These are phyloP conservation scores for Aspergillus ostianus DNA, from an alignment of 495 filamentous ascomycete species.

Conservation along the genomic window DNA sequence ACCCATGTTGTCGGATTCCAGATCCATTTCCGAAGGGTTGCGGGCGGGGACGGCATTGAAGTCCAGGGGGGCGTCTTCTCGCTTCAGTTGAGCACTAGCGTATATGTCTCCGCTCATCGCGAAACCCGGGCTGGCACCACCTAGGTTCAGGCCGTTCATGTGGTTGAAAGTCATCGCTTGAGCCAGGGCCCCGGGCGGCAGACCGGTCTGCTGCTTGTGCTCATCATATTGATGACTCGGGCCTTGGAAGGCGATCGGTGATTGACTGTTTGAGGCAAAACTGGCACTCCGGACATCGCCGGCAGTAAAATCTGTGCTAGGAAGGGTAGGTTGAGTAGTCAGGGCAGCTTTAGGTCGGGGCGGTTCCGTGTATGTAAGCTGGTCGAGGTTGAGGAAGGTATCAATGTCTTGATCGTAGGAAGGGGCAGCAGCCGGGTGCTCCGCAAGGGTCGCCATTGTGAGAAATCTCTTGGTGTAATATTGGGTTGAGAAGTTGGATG, in stretches of 20 bases:
- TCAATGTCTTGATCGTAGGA: slow-evolving; percentile 51
- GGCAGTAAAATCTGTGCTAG: slow-evolving; percentile 36
- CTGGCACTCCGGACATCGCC: slow-evolving; percentile 40
- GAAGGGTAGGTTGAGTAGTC: slow-evolving; percentile 37
- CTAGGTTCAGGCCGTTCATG: slow-evolving; percentile 50
- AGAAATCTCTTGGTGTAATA: slow-evolving; percentile 4
- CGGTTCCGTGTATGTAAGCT: slow-evolving; percentile 44
- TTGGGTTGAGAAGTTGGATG: background rate
- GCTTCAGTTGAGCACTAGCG: slow-evolving; percentile 50
- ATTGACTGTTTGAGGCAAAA: slow-evolving; percentile 42
- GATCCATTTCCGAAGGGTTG: slow-evolving; percentile 54
- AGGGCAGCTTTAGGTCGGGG: slow-evolving; percentile 40
- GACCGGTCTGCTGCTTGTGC: slow-evolving; percentile 87
- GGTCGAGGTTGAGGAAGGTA: slow-evolving; percentile 51
- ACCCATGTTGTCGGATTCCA: slow-evolving; percentile 60
- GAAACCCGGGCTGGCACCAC: slow-evolving; percentile 46
- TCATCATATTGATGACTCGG: slow-evolving; percentile 92
- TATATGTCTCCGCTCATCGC: slow-evolving; percentile 46
- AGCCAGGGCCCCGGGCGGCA: slow-evolving; percentile 74
- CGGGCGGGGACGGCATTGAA: slow-evolving; percentile 57
- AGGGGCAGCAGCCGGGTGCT: slow-evolving; percentile 36
- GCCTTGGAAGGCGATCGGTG: slow-evolving; percentile 61
- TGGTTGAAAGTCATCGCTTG: slow-evolving; percentile 67
- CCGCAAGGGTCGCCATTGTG: slow-evolving; percentile 44
- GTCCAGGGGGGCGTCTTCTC: slow-evolving; percentile 42